Base-by-base conservation (phyloP, 2,329 filamentous ascomycete species). In the Trichoderma semiorbis region DNA sequence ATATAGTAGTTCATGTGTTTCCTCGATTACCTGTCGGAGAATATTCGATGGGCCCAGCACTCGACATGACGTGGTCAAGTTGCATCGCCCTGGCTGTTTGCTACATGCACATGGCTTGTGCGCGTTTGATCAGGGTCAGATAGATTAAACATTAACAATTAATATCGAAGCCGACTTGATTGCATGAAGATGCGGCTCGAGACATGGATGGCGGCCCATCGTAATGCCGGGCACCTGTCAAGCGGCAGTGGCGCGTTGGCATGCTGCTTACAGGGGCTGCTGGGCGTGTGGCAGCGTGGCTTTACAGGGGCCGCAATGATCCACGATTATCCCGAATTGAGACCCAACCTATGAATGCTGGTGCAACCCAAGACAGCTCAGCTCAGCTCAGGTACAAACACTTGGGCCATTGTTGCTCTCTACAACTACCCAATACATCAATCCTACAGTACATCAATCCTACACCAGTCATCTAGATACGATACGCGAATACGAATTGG, bases 201-300 rank as follows among this genome's bases (percentile, higher is more conserved):
- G 43, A 58, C 43, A 43, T 55, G 58, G 30, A 70, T 24, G 34
- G 26, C 39, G 36, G 57, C 36, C 58, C 39, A 47, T 50, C 21
- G 26, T 60, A 61, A 61, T 69, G 53, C 66, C 66, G 58, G 57
- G 69, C 47, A 72, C 24, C 70, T 72, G 70, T 72, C 70, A 72
- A 64, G 70, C 70, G 70, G 70, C 50, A 55, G 69, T 71, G 69
- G 69, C 69, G 69, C 62, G 34, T 62, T 62, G 67, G 39, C 39
- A 5, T 24, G 60, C 12, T 64, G 68, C 47, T 43, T 61, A 62
- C 70, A 72, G 70, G 70, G 70, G 70, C 3, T 18, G 10, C 34
- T 30, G 12, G 64, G 64, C 18, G 64, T 57, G 50, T 58, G 64
- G 50, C 66, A 61, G 12, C 16, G 57, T 69, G 66, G 66, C 66